A percentile compares a stretch with the other conserved stretches of the same genome.
These are phyloP conservation scores for Posidonia australis DNA, from an alignment of 106 monocot species.

Conservation along the genomic window DNA sequence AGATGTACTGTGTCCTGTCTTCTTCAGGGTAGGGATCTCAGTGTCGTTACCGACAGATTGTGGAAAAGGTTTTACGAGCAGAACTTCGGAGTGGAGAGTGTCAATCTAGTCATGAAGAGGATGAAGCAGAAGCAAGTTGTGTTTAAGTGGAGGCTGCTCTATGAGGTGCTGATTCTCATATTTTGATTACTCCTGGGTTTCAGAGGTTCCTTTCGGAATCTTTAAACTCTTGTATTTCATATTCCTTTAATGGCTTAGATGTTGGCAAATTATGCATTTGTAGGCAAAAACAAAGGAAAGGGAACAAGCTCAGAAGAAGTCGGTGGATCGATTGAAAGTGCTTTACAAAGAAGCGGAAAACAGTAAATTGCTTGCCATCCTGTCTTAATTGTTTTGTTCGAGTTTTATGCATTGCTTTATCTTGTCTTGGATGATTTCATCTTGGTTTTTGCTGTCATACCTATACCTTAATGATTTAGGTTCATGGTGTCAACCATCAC, in stretches of 20 bases:
- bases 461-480: too few relatives aligned
- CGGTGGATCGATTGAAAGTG: slow-evolving; percentile 40
- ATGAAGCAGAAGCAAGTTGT: slow-evolving; percentile 46
- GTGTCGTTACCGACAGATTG: slow-evolving; percentile 56
- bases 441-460: too few relatives aligned
- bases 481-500: too few relatives aligned
- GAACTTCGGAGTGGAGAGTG: slow-evolving; percentile 56
- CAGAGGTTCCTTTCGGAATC: background rate
- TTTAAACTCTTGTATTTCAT: background rate
- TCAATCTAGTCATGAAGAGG: slow-evolving; percentile 34
- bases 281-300: slow-evolving; percentile 67
- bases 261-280: slow-evolving; percentile 1
- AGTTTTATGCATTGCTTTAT: too few relatives aligned
- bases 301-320: slow-evolving; percentile 37
- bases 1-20: background rate
- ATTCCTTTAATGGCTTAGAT: too few relatives aligned
- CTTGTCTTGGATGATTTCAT: too few relatives aligned
- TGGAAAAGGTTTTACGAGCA: slow-evolving; percentile 81
- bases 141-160: slow-evolving; percentile 66
- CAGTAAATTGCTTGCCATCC: slow-evolving; percentile 34
- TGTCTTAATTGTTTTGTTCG: too few relatives aligned
- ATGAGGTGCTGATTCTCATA: slow-evolving; percentile 32
- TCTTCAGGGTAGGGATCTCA: slow-evolving; percentile 68
- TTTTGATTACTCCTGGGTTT: background rate
- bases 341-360: slow-evolving; percentile 51